A percentile compares a stretch with the other conserved stretches of the same genome.
Conservation (phyloP, 2,329 filamentous ascomycete genomes). For the Huntiella abstrusa region DNA sequence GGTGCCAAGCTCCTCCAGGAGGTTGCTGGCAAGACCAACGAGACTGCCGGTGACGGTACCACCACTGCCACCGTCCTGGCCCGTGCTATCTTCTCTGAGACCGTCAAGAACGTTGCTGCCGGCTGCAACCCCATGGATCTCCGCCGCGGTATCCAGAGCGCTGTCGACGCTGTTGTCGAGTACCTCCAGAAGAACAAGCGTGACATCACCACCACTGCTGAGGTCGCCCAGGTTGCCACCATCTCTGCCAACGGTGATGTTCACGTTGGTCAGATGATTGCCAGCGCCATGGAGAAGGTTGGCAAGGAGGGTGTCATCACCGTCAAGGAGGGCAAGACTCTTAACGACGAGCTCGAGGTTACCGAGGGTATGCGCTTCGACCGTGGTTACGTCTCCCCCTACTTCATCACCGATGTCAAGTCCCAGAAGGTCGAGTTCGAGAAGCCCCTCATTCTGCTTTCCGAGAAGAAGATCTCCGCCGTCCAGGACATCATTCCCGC, state of each 20-base stretch:
- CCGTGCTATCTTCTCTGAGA: slow-evolving; percentile 97
- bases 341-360: slow-evolving; percentile 92
- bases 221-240: slow-evolving; percentile 95
- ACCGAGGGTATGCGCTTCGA: slow-evolving; percentile 99
- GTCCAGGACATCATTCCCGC: slow-evolving; percentile 98
- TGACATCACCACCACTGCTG: slow-evolving; percentile 90
- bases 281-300: slow-evolving; percentile 98
- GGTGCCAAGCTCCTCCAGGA: slow-evolving; percentile 92
- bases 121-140: slow-evolving; percentile 99
- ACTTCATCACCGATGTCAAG: slow-evolving; percentile 99
- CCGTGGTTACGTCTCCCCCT: slow-evolving; percentile 93
- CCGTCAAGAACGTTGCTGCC: slow-evolving; percentile 97
- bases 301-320: slow-evolving; percentile 99
- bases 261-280: slow-evolving; percentile 88
- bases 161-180: slow-evolving; percentile 84
- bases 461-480: slow-evolving; percentile 99
- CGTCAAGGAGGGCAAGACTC: slow-evolving; percentile 98
- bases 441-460: slow-evolving; percentile 95
- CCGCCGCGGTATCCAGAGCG: slow-evolving; percentile 88
- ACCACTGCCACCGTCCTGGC: slow-evolving; percentile 95
- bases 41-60: slow-evolving; percentile 94
- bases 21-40: slow-evolving; percentile 98
- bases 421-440: slow-evolving; percentile 98
- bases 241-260: slow-evolving; percentile 95
- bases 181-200: slow-evolving; percentile 92